phyloP scores from a whole-genome alignment of 31 red algal genomes.

The Porphyra umbilicalis region DNA sequence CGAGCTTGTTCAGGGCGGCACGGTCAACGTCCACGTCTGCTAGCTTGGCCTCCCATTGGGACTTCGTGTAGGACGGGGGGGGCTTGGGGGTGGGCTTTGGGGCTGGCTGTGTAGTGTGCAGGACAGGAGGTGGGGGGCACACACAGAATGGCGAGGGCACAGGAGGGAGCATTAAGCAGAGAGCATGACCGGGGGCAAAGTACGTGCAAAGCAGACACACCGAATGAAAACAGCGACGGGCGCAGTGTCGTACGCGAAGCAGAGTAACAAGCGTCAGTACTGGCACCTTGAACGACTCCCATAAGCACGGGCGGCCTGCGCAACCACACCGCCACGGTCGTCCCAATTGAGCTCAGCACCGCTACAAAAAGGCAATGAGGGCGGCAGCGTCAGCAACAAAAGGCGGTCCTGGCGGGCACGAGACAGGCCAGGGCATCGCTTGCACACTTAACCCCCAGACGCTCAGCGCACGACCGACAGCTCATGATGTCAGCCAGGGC shows the following conservation, averaged over 20 bases:
- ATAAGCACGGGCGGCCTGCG: too few species aligned
- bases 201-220: not conserved
- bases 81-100: too few species aligned
- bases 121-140: not conserved
- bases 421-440: too few species aligned
- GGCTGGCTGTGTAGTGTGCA: not conserved
- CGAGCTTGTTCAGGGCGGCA: conserved; percentile 15
- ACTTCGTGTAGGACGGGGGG: conserved; percentile 16
- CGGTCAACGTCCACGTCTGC: conserved; percentile 45
- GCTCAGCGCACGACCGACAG: too few species aligned
- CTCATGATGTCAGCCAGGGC: too few species aligned
- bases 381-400: too few species aligned
- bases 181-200: not conserved
- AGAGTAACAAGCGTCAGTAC: not conserved
- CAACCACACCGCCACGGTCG: too few species aligned
- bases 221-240: not conserved
- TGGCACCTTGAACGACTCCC: too few species aligned
- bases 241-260: not conserved
- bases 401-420: not conserved
- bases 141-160: not conserved
- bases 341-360: too few species aligned
- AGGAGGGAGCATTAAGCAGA: not conserved
- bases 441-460: too few species aligned
- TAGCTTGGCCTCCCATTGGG: conserved; percentile 55
- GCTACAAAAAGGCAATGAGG: too few species aligned